Evolutionary conservation across 495 filamentous ascomycete species (phyloP), one percentile per base, ranked within the genome.

Genomic region (Chlorociboria aeruginascens): DNA sequence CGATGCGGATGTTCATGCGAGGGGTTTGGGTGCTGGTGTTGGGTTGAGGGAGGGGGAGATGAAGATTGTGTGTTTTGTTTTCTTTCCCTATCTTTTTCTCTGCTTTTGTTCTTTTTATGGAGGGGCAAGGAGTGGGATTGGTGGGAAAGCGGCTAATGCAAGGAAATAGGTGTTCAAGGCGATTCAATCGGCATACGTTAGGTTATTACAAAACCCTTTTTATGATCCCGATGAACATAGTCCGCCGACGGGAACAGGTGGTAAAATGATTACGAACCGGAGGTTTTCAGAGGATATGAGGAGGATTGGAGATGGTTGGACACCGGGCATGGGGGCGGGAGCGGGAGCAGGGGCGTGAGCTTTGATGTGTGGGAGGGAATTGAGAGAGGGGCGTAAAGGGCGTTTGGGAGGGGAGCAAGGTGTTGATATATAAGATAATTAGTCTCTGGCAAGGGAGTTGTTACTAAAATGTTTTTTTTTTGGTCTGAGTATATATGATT

Each of bases 131-230:
- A 32, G 9, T 6, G 12, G 4, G 8, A 12, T 3, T 44, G 7
- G 14, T 25, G 13, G 7, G 13, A 20, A 9, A 14, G 8, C 35
- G 30, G 48, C 32, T 48, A 39, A 46, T 33, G 16, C 4, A 10
- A 8, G 30, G 13, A 30, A 12, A 40, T 45, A 89, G 86, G 86
- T 88, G 13, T 98, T 98, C 58, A 77, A 80, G 59, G 86, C 89
- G 6, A 70, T 97, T 57, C 92, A 97, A 66, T 84, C 77, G 20
- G 89, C 92, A 17, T 98, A 96, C 56, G 85, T 96, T 40, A 69
- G 76, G 49, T 69, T 98, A 43, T 66, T 97, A 39, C 86, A 95
- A 64, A 96, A 98, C 59, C 92, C 92, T 1, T 98, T 98, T 63
- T 97, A 89, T 61, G 79, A 82, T 34, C 90, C 89, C 30, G 90